Conservation (phyloP, 257 asterid genomes). For the Mentha longifolia region DNA sequence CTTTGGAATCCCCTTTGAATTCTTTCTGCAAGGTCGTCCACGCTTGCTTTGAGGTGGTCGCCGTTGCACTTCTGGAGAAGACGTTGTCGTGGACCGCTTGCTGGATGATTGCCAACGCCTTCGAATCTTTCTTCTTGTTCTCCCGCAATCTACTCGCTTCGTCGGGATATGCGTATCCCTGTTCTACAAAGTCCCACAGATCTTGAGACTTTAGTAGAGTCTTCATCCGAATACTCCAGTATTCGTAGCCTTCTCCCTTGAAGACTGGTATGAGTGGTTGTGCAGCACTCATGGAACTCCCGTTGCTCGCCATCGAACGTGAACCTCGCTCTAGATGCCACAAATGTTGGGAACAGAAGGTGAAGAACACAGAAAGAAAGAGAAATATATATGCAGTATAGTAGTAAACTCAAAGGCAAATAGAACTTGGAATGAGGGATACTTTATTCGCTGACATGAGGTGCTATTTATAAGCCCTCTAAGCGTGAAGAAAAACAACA, state of each 20-base stretch:
- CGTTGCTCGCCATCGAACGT: neutral
- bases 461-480: neutral
- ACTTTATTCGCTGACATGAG: neutral
- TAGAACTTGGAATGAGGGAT: too few relatives aligned
- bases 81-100: too few relatives aligned
- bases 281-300: conserved; percentile 7
- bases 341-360: conserved; percentile 4
- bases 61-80: too few relatives aligned
- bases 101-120: too few relatives aligned
- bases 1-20: too few relatives aligned
- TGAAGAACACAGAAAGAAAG: too few relatives aligned
- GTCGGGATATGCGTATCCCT: conserved; percentile 11
- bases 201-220: conserved; percentile 19
- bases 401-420: too few relatives aligned
- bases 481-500: neutral
- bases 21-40: too few relatives aligned
- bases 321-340: conserved; percentile 10
- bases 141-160: too few relatives aligned
- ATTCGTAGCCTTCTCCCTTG: conserved; percentile 5
- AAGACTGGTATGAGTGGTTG: conserved; percentile 9
- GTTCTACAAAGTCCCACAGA: conserved; percentile 19
- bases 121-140: too few relatives aligned
- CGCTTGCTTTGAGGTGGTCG: too few relatives aligned
- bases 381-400: too few relatives aligned
- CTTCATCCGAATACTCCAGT: conserved; percentile 1